These are phyloP conservation scores for Tirmania nivea DNA, from an alignment of 495 filamentous ascomycete genomes.

Conservation along the genomic window DNA sequence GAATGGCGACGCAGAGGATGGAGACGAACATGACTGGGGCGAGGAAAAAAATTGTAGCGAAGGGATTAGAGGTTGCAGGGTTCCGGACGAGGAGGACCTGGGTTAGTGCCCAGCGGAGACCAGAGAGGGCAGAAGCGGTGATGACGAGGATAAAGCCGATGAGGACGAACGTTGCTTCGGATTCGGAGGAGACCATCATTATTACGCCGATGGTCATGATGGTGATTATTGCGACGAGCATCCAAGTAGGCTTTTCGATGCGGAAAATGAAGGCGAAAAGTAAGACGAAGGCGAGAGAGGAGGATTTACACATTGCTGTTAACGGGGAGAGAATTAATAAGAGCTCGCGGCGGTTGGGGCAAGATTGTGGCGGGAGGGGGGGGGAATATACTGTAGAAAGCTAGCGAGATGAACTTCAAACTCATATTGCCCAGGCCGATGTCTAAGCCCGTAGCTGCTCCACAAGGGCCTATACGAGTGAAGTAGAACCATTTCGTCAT, in stretches of 20 bases:
- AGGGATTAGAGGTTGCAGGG: slow-evolving; percentile 89
- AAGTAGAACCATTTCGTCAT: slow-evolving; percentile 86
- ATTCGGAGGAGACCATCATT: slow-evolving; percentile 97
- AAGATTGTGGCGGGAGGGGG: background rate
- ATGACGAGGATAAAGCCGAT: slow-evolving; percentile 86
- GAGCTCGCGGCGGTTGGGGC: background rate
- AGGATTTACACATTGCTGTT: slow-evolving; percentile 95
- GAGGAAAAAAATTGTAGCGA: slow-evolving; percentile 90
- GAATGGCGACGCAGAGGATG: slow-evolving; percentile 56
- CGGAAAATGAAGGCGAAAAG: slow-evolving; percentile 89
- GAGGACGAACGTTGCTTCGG: slow-evolving; percentile 49
- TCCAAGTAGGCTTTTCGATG: slow-evolving; percentile 69
- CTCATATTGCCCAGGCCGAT: slow-evolving; percentile 94
- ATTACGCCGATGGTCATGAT: slow-evolving; percentile 89
- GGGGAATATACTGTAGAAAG: slow-evolving; percentile 62
- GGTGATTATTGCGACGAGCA: slow-evolving; percentile 64
- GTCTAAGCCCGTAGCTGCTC: slow-evolving; percentile 79
- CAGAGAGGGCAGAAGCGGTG: slow-evolving; percentile 77
- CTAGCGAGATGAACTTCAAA: slow-evolving; percentile 82
- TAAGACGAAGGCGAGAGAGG: slow-evolving; percentile 81
- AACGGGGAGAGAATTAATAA: background rate
- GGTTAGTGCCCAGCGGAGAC: slow-evolving; percentile 91
- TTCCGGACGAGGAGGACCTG: slow-evolving; percentile 89
- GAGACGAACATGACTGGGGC: slow-evolving; percentile 88
- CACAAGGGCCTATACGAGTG: slow-evolving; percentile 81